Evolutionary conservation across 352 stramenopile genomes (phyloP).

Genomic region (Globisporangium rhizosaccharum): DNA sequence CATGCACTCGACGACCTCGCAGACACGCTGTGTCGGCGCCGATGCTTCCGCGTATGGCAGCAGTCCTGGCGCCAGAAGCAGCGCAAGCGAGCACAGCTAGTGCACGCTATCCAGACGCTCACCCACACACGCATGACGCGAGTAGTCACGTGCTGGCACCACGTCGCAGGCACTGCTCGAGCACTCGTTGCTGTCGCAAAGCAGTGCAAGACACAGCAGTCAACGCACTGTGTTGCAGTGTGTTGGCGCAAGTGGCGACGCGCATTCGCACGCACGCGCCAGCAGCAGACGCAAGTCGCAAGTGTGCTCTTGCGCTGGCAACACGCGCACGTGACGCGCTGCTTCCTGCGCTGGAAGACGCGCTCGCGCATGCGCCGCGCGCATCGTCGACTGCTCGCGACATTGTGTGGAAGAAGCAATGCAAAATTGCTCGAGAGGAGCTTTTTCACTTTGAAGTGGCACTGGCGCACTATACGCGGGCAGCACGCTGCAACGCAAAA

Average conservation of each 20-base stretch:
- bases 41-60: constrained; percentile 17
- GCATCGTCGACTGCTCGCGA: constrained; percentile 20
- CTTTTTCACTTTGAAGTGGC: constrained; percentile 25
- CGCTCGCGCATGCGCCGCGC: constrained; percentile 24
- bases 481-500: neutral
- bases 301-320: constrained; percentile 22
- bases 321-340: constrained; percentile 14
- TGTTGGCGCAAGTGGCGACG: neutral
- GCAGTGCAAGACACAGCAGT: neutral
- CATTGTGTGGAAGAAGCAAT: constrained; percentile 6
- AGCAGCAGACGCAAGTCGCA: constrained; percentile 13
- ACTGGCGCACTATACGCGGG: neutral
- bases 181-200: neutral
- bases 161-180: neutral
- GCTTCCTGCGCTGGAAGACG: constrained; percentile 32
- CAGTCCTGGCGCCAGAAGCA: constrained; percentile 4
- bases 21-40: neutral
- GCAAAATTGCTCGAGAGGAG: constrained; percentile 14
- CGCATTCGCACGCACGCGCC: neutral
- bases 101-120: constrained; percentile 11
- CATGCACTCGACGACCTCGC: constrained; percentile 3
- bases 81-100: constrained; percentile 1
- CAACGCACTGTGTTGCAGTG: neutral
- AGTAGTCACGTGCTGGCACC: constrained; percentile 17
- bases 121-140: neutral